A percentile compares a stretch with the other conserved stretches of the same genome.
These are phyloP conservation scores for Phaeomoniella chlamydospora DNA, from an alignment of 2,329 filamentous ascomycete genomes.

Conservation along the genomic window DNA sequence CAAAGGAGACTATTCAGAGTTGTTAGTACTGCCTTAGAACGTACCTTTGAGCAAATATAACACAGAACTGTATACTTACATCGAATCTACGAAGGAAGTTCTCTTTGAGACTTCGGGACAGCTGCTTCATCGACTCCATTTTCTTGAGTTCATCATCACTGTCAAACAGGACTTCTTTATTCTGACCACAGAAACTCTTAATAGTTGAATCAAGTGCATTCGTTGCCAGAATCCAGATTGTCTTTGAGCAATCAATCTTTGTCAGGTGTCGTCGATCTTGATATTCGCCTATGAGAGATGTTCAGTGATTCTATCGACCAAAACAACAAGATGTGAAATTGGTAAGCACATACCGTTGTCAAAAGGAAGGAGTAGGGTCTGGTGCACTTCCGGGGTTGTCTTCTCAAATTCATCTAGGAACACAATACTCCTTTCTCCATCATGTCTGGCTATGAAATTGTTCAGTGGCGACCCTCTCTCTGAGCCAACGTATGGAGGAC, in stretches of 20 bases:
- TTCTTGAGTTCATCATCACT: slow-evolving; percentile 7
- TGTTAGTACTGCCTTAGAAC: slow-evolving; percentile 2
- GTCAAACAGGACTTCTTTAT: slow-evolving; percentile 11
- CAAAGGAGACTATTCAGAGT: slow-evolving; percentile 20
- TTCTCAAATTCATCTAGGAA: slow-evolving; percentile 41
- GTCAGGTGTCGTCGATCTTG: slow-evolving; percentile 21
- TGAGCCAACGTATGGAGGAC: slow-evolving; percentile 17
- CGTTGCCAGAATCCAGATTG: slow-evolving; percentile 35
- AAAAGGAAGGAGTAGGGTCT: slow-evolving; percentile 29
- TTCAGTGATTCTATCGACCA: slow-evolving; percentile 5
- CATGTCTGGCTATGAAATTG: slow-evolving; percentile 28
- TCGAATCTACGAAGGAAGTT: slow-evolving; percentile 11
- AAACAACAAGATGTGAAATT: slow-evolving; percentile 3
- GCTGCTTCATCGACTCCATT: slow-evolving; percentile 8
- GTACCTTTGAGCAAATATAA: slow-evolving; percentile 5
- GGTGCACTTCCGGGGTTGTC: slow-evolving; percentile 22
- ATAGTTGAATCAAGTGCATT: slow-evolving; percentile 27
- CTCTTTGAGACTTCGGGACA: slow-evolving; percentile 12
- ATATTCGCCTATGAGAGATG: slow-evolving; percentile 18
- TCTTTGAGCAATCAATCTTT: slow-evolving; percentile 26
- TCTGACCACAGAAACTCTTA: slow-evolving; percentile 20
- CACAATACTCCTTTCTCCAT: slow-evolving; percentile 23
- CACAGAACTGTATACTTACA: slow-evolving; percentile 8
- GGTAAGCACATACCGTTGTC: no score
- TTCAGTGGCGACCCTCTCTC: slow-evolving; percentile 29